Evolutionary conservation across 2,329 filamentous ascomycete species (phyloP).

Genomic region (Ceratocystis alfenasii): DNA sequence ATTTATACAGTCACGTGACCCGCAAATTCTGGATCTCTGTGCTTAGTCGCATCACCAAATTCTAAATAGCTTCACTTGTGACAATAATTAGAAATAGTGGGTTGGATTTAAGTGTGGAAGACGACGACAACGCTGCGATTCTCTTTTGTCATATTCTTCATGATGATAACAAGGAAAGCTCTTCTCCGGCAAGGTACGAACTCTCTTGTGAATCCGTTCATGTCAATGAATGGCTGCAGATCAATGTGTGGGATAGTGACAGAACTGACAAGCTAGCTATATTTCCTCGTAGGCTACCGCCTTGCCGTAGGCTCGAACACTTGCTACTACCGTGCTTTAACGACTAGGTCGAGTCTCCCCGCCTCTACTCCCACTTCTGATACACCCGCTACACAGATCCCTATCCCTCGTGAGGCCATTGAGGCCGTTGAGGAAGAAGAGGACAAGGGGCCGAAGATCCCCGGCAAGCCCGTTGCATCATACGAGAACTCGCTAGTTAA

Average conservation of each 20-base stretch:
- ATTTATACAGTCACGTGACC: constrained; percentile 19
- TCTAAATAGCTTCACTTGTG: constrained; percentile 14
- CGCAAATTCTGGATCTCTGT: constrained; percentile 12
- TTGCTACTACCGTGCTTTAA: constrained; percentile 12
- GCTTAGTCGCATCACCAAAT: constrained; percentile 21
- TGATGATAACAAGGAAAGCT: constrained; percentile 46
- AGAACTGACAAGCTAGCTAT: background rate
- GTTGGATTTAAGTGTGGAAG: background rate
- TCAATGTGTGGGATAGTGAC: background rate
- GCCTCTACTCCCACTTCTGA: background rate
- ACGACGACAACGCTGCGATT: constrained; percentile 6
- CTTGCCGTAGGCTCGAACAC: constrained; percentile 11
- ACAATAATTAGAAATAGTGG: constrained; percentile 14
- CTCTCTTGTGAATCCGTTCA: background rate
- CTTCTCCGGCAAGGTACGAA: constrained; percentile 43
- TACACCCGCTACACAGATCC: background rate
- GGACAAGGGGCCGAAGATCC: constrained; percentile 13
- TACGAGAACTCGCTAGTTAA: constrained; percentile 20
- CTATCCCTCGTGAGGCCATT: background rate
- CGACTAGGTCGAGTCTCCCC: background rate
- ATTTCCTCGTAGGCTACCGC: constrained; percentile 13
- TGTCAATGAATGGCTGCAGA: background rate
- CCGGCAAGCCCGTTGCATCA: constrained; percentile 20
- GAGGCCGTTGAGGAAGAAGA: constrained; percentile 5
- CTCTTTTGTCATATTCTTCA: background rate